Percentiles rank a stretch among this genome's conserved stretches.
These are phyloP conservation scores for Pseudogymnoascus sp. DNA, from an alignment of 2,329 filamentous ascomycete species.

Conservation along the genomic window DNA sequence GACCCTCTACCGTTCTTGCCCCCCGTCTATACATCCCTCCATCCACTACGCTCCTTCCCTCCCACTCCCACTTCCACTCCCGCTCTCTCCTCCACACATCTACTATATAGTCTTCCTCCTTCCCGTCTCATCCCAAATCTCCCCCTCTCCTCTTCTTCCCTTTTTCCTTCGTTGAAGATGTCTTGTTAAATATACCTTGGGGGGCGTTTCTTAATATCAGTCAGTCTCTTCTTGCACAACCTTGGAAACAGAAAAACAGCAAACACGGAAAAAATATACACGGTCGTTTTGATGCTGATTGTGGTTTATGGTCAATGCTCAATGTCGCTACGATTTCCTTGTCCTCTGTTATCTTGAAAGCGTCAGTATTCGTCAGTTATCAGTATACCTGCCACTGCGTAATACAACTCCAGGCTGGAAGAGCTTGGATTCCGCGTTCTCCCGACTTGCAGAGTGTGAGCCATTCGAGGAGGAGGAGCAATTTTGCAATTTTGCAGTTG, in stretches of 20 bases:
- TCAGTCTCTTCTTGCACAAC: background rate
- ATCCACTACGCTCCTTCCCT: background rate
- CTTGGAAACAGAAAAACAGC: background rate
- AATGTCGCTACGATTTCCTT: background rate
- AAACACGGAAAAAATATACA: background rate
- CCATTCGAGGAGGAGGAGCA: background rate
- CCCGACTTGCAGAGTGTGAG: background rate
- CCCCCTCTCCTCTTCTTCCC: background rate
- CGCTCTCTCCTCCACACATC: background rate
- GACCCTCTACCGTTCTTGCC: background rate
- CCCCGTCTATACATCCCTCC: background rate
- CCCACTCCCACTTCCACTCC: background rate
- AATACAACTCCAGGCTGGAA: background rate
- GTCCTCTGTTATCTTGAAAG: background rate
- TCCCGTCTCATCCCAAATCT: background rate
- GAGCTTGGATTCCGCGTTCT: background rate
- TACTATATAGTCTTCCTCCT: background rate
- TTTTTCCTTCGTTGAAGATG: background rate
- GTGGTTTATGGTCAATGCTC: background rate
- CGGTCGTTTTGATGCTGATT: background rate
- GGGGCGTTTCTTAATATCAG: background rate
- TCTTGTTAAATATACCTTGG: background rate
- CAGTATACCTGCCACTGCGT: constrained; percentile 1
- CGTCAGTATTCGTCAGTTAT: constrained; percentile 1
- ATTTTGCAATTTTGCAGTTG: background rate